Percentiles rank a stretch among this genome's conserved stretches.
Conservation (phyloP, 1,284 basidiomycete genomes). For the Volvariella surrecta region DNA sequence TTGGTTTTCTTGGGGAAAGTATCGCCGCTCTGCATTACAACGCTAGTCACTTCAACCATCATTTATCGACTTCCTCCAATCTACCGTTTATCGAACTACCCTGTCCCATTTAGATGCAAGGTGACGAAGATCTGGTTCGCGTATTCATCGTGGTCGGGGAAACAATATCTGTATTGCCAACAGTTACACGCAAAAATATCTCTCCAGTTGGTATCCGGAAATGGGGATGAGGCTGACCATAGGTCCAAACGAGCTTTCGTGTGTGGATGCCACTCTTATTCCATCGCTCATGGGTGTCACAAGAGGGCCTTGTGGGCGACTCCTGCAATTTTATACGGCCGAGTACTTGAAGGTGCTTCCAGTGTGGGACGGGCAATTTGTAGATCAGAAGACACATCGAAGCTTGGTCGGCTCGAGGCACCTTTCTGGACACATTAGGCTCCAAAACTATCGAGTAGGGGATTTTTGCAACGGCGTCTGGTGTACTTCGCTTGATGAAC, state of each 20-base stretch:
- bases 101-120: conserved; percentile 29
- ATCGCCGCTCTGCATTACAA: conserved; percentile 6
- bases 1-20: conserved; percentile 5
- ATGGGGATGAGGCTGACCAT: conserved; percentile 8
- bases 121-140: conserved; percentile 24
- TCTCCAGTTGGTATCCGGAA: conserved; percentile 32
- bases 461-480: too few species aligned
- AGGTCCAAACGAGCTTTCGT: conserved; percentile 32
- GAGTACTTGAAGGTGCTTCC: neutral
- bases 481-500: too few species aligned
- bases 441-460: conserved; percentile 47
- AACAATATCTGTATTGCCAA: conserved; percentile 20
- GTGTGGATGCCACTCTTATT: conserved; percentile 20
- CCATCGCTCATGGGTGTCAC: conserved; percentile 24
- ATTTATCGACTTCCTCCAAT: conserved; percentile 34
- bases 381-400: conserved; percentile 13
- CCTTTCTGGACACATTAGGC: conserved; percentile 30
- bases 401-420: conserved; percentile 17
- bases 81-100: conserved; percentile 33
- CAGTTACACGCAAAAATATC: conserved; percentile 26
- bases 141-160: conserved; percentile 19
- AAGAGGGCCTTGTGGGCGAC: conserved; percentile 27
- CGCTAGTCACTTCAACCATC: conserved; percentile 13
- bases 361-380: conserved; percentile 19
- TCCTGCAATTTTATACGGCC: neutral